These are phyloP conservation scores for Leucocoprinus birnbaumii DNA, from an alignment of 768 basidiomycete species.

Conservation along the genomic window DNA sequence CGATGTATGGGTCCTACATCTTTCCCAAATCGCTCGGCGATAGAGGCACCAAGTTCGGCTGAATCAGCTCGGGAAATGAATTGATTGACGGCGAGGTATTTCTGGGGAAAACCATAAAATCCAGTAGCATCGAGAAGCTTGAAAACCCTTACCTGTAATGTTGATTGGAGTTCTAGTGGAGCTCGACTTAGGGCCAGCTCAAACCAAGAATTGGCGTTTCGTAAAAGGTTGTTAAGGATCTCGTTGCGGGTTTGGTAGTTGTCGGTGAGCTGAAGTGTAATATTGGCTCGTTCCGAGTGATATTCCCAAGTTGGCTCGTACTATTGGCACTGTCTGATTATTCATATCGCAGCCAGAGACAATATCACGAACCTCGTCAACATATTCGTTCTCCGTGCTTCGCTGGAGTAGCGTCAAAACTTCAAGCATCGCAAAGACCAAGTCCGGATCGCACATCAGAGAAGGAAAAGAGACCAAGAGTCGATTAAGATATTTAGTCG, in stretches of 20 bases:
- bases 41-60: conserved; percentile 87
- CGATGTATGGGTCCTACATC: conserved; percentile 75
- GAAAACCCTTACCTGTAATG: conserved; percentile 67
- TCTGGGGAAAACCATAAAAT: conserved; percentile 41
- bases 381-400: conserved; percentile 87
- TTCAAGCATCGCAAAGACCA: conserved; percentile 89
- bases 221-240: conserved; percentile 72
- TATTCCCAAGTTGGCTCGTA: conserved; percentile 88
- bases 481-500: conserved; percentile 79
- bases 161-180: conserved; percentile 89
- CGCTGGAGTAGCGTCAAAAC: conserved; percentile 85
- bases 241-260: conserved; percentile 84
- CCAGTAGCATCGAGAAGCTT: not conserved
- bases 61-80: conserved; percentile 66
- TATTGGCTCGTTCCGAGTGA: conserved; percentile 69
- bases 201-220: conserved; percentile 81
- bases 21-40: conserved; percentile 85
- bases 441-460: conserved; percentile 84
- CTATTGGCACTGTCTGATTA: conserved; percentile 33
- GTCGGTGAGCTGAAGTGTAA: conserved; percentile 81
- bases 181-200: conserved; percentile 83
- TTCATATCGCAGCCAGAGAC: not conserved
- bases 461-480: conserved; percentile 92
- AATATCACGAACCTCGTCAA: conserved; percentile 69
- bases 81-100: conserved; percentile 81